Conservation (phyloP, 306 rosid genomes). For the Cicer chorassanicum region DNA sequence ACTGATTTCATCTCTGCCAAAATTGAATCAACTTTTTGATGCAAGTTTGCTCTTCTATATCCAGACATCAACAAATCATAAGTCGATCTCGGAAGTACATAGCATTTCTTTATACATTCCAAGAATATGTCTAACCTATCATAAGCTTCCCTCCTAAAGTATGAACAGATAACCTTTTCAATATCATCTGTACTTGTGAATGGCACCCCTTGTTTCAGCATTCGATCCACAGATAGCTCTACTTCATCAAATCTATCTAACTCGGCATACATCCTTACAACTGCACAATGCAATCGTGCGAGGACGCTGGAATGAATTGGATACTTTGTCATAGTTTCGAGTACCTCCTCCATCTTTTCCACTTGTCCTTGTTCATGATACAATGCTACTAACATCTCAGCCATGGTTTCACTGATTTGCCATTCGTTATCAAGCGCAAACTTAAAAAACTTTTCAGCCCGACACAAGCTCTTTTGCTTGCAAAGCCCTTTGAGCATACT, state of each 20-base stretch:
- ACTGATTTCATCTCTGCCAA: conserved; percentile 49
- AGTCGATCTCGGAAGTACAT: conserved; percentile 53
- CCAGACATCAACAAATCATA: conserved; percentile 57
- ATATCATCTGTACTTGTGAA: conserved; percentile 54
- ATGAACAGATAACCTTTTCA: conserved; percentile 62
- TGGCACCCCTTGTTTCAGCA: conserved; percentile 62
- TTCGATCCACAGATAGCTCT: conserved; percentile 63
- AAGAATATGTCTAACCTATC: conserved; percentile 65
- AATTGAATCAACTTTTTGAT: conserved; percentile 47
- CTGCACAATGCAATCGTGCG: conserved; percentile 53
- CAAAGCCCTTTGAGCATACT: conserved; percentile 63
- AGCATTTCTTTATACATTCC: conserved; percentile 49
- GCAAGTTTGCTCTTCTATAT: conserved; percentile 57
- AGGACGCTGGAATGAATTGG: conserved; percentile 42
- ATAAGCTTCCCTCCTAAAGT: conserved; percentile 61
- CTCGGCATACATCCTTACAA: conserved; percentile 53
- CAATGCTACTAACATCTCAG: conserved; percentile 52
- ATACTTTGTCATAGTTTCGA: conserved; percentile 43
- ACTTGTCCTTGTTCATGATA: conserved; percentile 47
- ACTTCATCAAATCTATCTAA: conserved; percentile 62
- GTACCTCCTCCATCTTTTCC: conserved; percentile 58
- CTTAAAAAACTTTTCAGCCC: conserved; percentile 52
- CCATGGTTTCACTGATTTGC: conserved; percentile 54
- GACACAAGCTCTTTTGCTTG: conserved; percentile 48
- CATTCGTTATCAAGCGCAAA: conserved; percentile 46